Evolutionary conservation across 192 early-diverging fungal genomes (phyloP).

Genomic region (Gonapodya prolifera): DNA sequence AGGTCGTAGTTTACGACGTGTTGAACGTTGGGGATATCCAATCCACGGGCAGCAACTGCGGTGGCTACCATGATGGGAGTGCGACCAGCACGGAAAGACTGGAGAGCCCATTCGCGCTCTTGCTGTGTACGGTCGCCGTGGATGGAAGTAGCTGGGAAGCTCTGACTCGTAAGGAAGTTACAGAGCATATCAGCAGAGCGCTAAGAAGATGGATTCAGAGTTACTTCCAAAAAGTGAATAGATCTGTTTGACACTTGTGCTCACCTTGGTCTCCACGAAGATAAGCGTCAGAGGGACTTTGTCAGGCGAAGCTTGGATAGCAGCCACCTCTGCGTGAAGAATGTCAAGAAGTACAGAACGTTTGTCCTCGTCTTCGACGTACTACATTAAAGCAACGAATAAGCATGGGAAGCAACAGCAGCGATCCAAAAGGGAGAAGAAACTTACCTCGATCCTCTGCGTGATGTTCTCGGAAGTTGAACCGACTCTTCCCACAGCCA

Average conservation of each 20-base stretch:
- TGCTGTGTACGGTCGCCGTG: conserved; percentile 93
- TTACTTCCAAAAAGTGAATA: no score
- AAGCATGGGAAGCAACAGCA: no score
- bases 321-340: no score
- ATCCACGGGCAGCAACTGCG: conserved; percentile 90
- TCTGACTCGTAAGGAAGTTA: conserved; percentile 58
- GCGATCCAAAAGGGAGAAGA: no score
- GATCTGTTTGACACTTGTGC: no score
- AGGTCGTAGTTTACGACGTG: conserved; percentile 93
- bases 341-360: conserved; percentile 78
- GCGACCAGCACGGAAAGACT: conserved; percentile 67
- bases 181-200: conserved; percentile 80
- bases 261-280: conserved; percentile 96
- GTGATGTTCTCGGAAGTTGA: conserved; percentile 93
- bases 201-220: no score
- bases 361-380: conserved; percentile 93
- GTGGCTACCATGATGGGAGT: conserved; percentile 85
- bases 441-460: conserved; percentile 82
- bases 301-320: no score
- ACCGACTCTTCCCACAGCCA: conserved; percentile 84
- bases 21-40: conserved; percentile 73
- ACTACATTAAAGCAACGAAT: no score
- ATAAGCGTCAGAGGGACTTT: conserved; percentile 66
- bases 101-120: conserved; percentile 85
- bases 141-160: conserved; percentile 88